Evolutionary conservation across 1,284 basidiomycete genomes (phyloP).

Genomic region (Dichomitus squalens): DNA sequence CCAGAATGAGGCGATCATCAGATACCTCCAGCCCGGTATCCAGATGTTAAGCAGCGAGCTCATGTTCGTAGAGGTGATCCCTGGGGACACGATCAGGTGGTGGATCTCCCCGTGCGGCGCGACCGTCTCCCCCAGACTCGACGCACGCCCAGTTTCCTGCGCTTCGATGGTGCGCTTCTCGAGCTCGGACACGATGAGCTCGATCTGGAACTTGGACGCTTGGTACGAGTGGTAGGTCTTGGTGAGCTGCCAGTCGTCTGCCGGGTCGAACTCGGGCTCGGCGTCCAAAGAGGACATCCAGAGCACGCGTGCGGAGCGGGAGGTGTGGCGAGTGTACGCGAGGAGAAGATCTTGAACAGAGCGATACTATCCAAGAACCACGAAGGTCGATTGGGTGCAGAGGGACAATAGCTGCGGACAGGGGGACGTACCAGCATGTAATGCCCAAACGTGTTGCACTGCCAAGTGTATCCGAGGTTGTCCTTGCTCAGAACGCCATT

Average conservation of each 20-base stretch:
- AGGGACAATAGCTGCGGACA: no score
- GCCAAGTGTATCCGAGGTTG: conserved; percentile 82
- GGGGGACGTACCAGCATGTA: conserved; percentile 70
- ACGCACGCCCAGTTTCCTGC: conserved; percentile 1
- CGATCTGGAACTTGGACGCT: conserved; percentile 79
- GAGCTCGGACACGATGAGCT: conserved; percentile 66
- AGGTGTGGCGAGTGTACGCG: conserved; percentile 33
- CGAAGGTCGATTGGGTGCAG: not conserved
- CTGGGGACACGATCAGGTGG: conserved; percentile 76
- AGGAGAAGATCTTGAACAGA: conserved; percentile 53
- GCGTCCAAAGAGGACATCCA: conserved; percentile 84
- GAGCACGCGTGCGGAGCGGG: conserved; percentile 59
- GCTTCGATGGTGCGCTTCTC: conserved; percentile 44
- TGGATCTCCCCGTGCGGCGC: conserved; percentile 39
- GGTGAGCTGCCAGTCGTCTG: conserved; percentile 81
- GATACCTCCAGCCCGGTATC: conserved; percentile 25
- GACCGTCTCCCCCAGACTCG: conserved; percentile 2
- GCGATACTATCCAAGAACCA: conserved; percentile 48
- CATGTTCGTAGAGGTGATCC: conserved; percentile 66
- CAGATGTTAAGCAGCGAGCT: conserved; percentile 23
- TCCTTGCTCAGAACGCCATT: conserved; percentile 67
- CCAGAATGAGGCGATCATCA: conserved; percentile 68
- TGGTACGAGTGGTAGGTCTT: conserved; percentile 69
- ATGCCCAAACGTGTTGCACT: conserved; percentile 85
- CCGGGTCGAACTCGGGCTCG: conserved; percentile 54